Evolutionary conservation across 371 early-diverging fungal genomes (phyloP).

Genomic region (Phascolomyces articulosus): DNA sequence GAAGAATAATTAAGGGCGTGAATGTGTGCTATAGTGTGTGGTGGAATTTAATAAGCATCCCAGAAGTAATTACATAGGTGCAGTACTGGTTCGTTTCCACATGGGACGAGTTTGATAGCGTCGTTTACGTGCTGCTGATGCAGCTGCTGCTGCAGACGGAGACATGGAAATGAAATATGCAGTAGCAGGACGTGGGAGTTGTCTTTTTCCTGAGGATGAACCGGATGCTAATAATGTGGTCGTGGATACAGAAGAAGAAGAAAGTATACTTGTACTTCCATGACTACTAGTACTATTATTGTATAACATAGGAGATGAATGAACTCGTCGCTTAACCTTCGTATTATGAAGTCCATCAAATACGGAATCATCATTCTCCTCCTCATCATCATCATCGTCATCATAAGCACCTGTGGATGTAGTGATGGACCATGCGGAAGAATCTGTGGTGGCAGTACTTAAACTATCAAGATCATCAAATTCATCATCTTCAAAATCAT

Average conservation of each 20-base stretch:
- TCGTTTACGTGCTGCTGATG: slow-evolving; percentile 17
- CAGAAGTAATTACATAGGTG: neutral
- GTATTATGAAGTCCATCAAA: neutral
- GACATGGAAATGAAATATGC: slow-evolving; percentile 17
- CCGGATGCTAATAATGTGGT: neutral
- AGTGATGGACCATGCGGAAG: neutral
- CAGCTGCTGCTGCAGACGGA: slow-evolving; percentile 20
- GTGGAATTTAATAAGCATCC: too few relatives aligned
- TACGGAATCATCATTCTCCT: neutral
- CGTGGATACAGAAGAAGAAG: neutral
- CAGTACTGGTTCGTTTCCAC: neutral
- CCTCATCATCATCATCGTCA: neutral
- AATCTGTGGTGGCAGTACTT: neutral
- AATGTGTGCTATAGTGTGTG: too few relatives aligned
- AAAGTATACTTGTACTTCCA: too few relatives aligned
- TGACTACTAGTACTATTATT: slow-evolving; percentile 8
- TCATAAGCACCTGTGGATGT: neutral
- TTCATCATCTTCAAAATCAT: neutral
- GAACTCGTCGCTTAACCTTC: neutral
- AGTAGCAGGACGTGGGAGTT: slow-evolving; percentile 7
- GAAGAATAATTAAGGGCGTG: too few relatives aligned
- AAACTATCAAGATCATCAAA: neutral
- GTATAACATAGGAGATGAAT: neutral
- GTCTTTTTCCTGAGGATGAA: neutral
- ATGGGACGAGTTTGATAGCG: slow-evolving; percentile 9